These are phyloP conservation scores for Letharia lupina DNA, from an alignment of 495 filamentous ascomycete species.

Conservation along the genomic window DNA sequence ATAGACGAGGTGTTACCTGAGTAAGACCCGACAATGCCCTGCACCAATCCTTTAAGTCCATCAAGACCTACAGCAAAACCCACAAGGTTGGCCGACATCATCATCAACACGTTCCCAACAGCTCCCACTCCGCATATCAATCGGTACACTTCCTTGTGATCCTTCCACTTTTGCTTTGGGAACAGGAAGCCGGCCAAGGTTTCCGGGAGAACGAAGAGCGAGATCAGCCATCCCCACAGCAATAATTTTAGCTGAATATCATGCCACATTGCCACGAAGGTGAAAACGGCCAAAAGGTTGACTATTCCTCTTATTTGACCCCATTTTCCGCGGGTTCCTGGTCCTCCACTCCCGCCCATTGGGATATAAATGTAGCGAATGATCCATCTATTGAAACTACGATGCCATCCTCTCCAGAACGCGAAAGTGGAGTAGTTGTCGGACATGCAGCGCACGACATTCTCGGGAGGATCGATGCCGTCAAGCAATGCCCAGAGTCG, in stretches of 20 bases:
- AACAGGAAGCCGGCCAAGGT: slow-evolving; percentile 62
- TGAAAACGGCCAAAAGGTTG: slow-evolving; percentile 83
- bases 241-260: slow-evolving; percentile 90
- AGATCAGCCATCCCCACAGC: slow-evolving; percentile 94
- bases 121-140: slow-evolving; percentile 77
- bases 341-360: slow-evolving; percentile 58
- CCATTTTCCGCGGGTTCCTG: slow-evolving; percentile 26
- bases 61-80: slow-evolving; percentile 91
- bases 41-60: slow-evolving; percentile 66
- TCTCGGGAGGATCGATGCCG: slow-evolving; percentile 90
- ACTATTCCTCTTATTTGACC: slow-evolving; percentile 43
- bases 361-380: slow-evolving; percentile 92
- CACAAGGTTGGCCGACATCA: slow-evolving; percentile 92
- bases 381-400: slow-evolving; percentile 88
- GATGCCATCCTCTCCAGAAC: slow-evolving; percentile 97
- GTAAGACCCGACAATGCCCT: slow-evolving; percentile 64
- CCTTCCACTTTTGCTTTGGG: slow-evolving; percentile 59
- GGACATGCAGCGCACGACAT: slow-evolving; percentile 94
- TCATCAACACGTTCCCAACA: slow-evolving; percentile 82
- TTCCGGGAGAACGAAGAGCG: slow-evolving; percentile 88
- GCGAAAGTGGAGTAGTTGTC: slow-evolving; percentile 87
- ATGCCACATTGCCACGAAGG: slow-evolving; percentile 97
- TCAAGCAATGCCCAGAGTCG: slow-evolving; percentile 87
- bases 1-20: slow-evolving; percentile 41
- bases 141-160: slow-evolving; percentile 60